phyloP scores from a whole-genome alignment of 2,329 filamentous ascomycete species.

The Madurella mycetomatis region DNA sequence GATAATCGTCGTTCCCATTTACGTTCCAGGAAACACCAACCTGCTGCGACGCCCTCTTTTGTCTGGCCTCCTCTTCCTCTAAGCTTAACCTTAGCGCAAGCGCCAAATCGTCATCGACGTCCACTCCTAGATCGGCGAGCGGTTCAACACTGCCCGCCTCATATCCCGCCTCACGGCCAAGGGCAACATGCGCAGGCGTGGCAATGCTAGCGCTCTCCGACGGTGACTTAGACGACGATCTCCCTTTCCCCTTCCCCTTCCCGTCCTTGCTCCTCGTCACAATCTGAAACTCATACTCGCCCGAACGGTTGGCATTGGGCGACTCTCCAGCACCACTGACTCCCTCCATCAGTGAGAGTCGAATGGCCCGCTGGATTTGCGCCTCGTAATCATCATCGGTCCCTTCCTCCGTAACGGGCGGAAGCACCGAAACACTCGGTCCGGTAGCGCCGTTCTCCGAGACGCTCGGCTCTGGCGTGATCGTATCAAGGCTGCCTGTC shows the following conservation, averaged over 20 bases:
- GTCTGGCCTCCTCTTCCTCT: constrained; percentile 46
- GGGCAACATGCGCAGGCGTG: not conserved
- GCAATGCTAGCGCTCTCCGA: not conserved
- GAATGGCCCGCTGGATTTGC: constrained; percentile 59
- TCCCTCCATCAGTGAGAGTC: constrained; percentile 56
- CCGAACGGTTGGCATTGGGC: constrained; percentile 41
- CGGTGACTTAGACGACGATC: constrained; percentile 32
- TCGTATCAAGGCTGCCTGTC: constrained; percentile 41
- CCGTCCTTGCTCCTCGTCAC: constrained; percentile 42
- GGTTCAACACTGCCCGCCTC: not conserved
- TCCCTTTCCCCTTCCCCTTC: constrained; percentile 38
- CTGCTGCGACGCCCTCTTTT: constrained; percentile 14
- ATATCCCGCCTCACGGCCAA: not conserved
- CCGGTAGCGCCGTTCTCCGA: constrained; percentile 36
- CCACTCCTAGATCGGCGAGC: constrained; percentile 14
- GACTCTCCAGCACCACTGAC: constrained; percentile 45
- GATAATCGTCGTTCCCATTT: constrained; percentile 30
- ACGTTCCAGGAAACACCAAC: constrained; percentile 18
- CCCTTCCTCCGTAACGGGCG: constrained; percentile 31
- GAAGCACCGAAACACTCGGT: constrained; percentile 6
- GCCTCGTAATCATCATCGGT: constrained; percentile 53
- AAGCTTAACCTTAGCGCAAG: constrained; percentile 58
- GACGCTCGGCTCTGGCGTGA: constrained; percentile 53
- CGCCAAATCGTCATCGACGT: constrained; percentile 53
- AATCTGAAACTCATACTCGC: constrained; percentile 47